phyloP scores from a whole-genome alignment of 768 basidiomycete genomes.

The Agrocybe praecox region DNA sequence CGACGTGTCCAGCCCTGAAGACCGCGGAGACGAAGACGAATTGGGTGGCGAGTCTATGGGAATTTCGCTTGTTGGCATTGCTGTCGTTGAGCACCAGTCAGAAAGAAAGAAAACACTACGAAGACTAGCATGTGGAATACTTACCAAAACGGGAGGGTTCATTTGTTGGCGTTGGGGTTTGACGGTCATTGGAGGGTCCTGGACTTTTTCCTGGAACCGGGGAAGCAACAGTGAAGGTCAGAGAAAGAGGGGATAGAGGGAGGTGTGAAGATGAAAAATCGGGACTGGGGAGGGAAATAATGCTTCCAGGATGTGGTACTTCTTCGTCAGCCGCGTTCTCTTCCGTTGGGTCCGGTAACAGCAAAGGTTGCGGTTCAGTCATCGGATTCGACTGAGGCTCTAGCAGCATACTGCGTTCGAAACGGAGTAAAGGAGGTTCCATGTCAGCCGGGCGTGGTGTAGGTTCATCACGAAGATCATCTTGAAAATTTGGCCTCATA shows the following conservation, averaged over 20 bases:
- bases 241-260: conserved; percentile 16
- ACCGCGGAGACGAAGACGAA: conserved; percentile 8
- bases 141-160: conserved; percentile 8
- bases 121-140: not conserved
- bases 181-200: conserved; percentile 9
- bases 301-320: conserved; percentile 23
- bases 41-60: not conserved
- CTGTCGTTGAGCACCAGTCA: not conserved
- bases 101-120: not conserved
- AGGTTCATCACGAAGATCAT: conserved; percentile 16
- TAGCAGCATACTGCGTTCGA: conserved; percentile 19
- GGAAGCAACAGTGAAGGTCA: conserved; percentile 14
- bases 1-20: not conserved
- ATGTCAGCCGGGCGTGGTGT: conserved; percentile 30
- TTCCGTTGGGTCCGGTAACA: not conserved
- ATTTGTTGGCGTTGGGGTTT: conserved; percentile 19
- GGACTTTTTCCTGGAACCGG: not conserved
- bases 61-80: not conserved
- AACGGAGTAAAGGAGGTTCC: conserved; percentile 21
- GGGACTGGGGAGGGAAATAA: conserved; percentile 22
- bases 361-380: not conserved
- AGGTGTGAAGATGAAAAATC: conserved; percentile 6
- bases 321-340: conserved; percentile 21
- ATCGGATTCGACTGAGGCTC: conserved; percentile 11
- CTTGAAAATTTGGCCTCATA: conserved; percentile 10